A percentile compares a stretch with the other conserved stretches of the same genome.
phyloP scores from a whole-genome alignment of 805 yeast species.

The Candida maesae region DNA sequence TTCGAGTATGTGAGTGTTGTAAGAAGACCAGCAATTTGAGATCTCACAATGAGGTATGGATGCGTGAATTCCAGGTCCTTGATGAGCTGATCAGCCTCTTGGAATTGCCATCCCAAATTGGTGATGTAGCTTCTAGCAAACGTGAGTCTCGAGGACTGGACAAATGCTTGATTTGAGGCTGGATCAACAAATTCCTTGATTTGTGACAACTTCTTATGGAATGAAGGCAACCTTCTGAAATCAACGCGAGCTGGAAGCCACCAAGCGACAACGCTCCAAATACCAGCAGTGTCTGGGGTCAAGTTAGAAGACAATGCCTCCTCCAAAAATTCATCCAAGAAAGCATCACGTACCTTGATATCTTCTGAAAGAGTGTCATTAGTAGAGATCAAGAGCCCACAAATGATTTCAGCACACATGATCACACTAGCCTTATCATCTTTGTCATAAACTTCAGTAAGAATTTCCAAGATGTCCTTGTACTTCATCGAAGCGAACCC shows the following conservation, averaged over 20 bases:
- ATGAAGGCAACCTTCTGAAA: constrained; percentile 57
- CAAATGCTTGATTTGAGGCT: constrained; percentile 62
- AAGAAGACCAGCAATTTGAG: constrained; percentile 58
- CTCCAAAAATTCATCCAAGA: constrained; percentile 41
- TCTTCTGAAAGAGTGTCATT: constrained; percentile 36
- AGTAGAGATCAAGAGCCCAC: constrained; percentile 56
- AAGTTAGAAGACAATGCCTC: constrained; percentile 52
- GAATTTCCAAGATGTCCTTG: constrained; percentile 48
- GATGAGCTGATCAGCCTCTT: constrained; percentile 42
- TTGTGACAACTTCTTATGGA: constrained; percentile 38
- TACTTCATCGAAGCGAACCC: constrained; percentile 41
- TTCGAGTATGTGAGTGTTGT: constrained; percentile 34
- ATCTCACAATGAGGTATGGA: constrained; percentile 70
- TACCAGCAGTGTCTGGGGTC: constrained; percentile 65
- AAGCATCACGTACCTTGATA: constrained; percentile 39
- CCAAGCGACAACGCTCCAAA: constrained; percentile 77
- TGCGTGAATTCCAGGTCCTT: constrained; percentile 47
- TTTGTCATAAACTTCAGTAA: constrained; percentile 48
- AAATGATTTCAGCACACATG: constrained; percentile 63
- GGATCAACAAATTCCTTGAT: constrained; percentile 40
- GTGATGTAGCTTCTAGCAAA: constrained; percentile 50
- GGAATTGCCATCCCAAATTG: constrained; percentile 52
- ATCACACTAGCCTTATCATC: constrained; percentile 78
- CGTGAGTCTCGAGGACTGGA: constrained; percentile 56
- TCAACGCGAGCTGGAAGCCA: constrained; percentile 69